Base-by-base conservation (phyloP, 495 filamentous ascomycete species). In the Zalerion maritima region DNA sequence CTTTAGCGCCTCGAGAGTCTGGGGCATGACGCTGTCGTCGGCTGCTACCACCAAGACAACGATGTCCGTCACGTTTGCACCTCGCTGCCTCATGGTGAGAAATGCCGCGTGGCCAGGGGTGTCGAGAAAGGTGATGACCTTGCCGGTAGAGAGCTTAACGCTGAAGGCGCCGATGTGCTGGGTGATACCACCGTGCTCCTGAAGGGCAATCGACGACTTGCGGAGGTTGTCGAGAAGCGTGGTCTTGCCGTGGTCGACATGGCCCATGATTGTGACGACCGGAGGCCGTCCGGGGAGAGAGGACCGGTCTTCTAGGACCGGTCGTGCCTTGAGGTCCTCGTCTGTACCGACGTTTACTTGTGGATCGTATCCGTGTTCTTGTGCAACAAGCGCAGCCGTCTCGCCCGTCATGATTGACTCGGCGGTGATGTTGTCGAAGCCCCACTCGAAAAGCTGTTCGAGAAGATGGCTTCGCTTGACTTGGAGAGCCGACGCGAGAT, bases 121-220 rank as follows among this genome's bases (percentile, higher is more conserved):
- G 42, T 99, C 91, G 30, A 99, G 67, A 64, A 99, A 99, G 5
- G 91, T 96, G 40, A 96, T 89, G 2, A 65, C 68, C 51, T 85
- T 86, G 14, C 85, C 85, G 4, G 71, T 71, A 11, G 81, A 77
- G 63, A 99, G 71, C 11, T 67, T 66, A 2, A 96, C 87, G 2
- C 81, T 86, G 59, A 99, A 99, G n/a, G 91, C 91, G 46, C 91
- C 91, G 41, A 99, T 99, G 47, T 96, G 91, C 52, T 99, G 91
- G 0, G 91, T 99, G 42, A 99, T 99, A 21, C 91, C 91, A 34
- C 91, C 91, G 42, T 94, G 83, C 48, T 99, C 91, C 25, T 76
- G 71, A 2, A 78, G 81, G 12, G 75, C 91, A 18, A 96, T 75
- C 1, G 84, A 92, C 3, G 84, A 87, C 40, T 93, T 86, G 8